Percentiles rank a stretch among this genome's conserved stretches.
These are phyloP conservation scores for Ilyonectria sp. DNA, from an alignment of 2,329 filamentous ascomycete species.

Conservation along the genomic window DNA sequence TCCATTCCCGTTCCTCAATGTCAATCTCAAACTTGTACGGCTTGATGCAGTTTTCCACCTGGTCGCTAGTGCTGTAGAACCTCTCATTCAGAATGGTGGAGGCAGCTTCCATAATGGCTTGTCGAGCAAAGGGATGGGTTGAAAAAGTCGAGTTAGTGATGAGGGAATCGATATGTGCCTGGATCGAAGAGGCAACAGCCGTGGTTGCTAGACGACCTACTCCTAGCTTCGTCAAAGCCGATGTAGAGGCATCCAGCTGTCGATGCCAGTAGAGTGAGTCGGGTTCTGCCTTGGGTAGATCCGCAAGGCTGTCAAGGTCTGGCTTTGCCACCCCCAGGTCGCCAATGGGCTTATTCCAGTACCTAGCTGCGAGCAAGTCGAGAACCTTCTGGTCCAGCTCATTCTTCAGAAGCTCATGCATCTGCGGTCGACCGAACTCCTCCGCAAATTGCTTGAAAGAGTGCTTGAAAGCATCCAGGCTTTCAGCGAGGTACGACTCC, in stretches of 20 bases:
- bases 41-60: constrained; percentile 99
- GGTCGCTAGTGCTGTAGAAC: constrained; percentile 97
- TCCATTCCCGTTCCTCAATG: constrained; percentile 92
- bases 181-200: constrained; percentile 90
- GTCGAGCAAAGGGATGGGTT: constrained; percentile 90
- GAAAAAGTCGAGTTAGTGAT: constrained; percentile 87
- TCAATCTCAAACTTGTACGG: constrained; percentile 99
- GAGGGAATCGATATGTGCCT: constrained; percentile 85
- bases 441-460: constrained; percentile 96
- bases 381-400: constrained; percentile 96
- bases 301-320: constrained; percentile 81
- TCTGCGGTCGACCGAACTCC: constrained; percentile 89
- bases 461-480: constrained; percentile 96
- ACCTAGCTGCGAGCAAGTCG: constrained; percentile 91
- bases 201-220: constrained; percentile 94
- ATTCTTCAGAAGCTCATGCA: constrained; percentile 89
- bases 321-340: constrained; percentile 78
- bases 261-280: constrained; percentile 93
- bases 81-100: constrained; percentile 92
- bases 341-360: constrained; percentile 97
- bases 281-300: constrained; percentile 87
- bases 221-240: constrained; percentile 91
- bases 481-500: constrained; percentile 96
- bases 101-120: constrained; percentile 93
- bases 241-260: constrained; percentile 93